phyloP scores from a whole-genome alignment of 1,284 basidiomycete species.

The Somion occarium region DNA sequence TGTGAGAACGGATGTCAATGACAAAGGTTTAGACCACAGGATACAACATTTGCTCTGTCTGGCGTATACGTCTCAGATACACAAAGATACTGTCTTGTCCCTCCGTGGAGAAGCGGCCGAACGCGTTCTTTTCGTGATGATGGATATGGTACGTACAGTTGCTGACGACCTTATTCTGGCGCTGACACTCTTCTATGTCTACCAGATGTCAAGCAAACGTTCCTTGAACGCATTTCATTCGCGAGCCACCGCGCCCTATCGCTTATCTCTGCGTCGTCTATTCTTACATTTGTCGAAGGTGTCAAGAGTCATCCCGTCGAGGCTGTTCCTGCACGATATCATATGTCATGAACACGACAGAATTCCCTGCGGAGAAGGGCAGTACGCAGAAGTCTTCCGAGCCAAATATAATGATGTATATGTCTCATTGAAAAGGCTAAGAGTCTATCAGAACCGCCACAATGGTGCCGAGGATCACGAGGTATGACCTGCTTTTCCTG shows the following conservation, averaged over 20 bases:
- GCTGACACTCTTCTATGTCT: background rate
- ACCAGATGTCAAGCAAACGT: background rate
- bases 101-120: background rate
- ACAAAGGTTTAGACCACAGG: background rate
- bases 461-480: background rate
- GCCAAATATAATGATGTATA: background rate
- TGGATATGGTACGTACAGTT: background rate
- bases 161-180: background rate
- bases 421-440: slow-evolving; percentile 1
- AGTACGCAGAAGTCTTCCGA: slow-evolving; percentile 4
- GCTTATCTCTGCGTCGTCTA: slow-evolving; percentile 2
- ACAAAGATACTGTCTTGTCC: background rate
- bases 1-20: background rate
- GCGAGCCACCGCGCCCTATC: background rate
- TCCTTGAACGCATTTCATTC: background rate
- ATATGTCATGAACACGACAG: background rate
- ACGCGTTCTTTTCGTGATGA: background rate
- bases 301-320: background rate
- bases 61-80: background rate
- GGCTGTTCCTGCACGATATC: background rate
- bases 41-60: background rate
- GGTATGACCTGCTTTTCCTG: background rate
- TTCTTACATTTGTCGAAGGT: background rate
- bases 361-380: background rate
- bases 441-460: background rate